Base-by-base conservation (phyloP, 345 rosid species). In the Salix caprea region DNA sequence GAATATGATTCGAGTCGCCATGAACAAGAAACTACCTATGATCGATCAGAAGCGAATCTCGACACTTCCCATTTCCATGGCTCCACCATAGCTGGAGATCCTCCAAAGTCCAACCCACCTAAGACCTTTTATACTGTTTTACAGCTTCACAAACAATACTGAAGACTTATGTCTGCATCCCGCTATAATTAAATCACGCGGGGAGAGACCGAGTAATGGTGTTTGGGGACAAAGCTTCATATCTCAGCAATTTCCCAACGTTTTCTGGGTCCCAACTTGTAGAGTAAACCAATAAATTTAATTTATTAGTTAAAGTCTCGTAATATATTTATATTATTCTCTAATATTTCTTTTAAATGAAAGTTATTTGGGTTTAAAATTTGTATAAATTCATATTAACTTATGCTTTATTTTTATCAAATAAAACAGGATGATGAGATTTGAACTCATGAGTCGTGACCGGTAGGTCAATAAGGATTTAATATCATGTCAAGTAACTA, bases 191-290 rank as follows among this genome's bases (percentile, higher is more conserved):
- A 21, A 56, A 56, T 21, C 28, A 26, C 24, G 0, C 5, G 11
- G 23, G 14, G 14, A 8, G 62, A 26, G 62, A 58, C 62, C 4
- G 62, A 54, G 62, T 48, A 23, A 28, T 62, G 40, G 66, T 19
- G 30, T 18, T 12, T 34, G 39, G 28, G 73, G 40, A 70, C 65
- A 54, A n/a, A 54, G 39, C 73, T 65, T 67, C 48, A 69, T 52
- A 7, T 76, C 73, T 74, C 70, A 61, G 30, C 78, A 56, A 69
- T 60, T 56, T 76, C 46, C 34, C 66, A 1, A n/a, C 11, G 61
- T 28, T 76, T 26, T 2, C 58, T 54, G 28, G 73, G 78, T 56
- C 68, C 73, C 73, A 50, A 30, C 32, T 30, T 0, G 32, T 30
- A 30, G 32, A 30, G 3, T 30, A 18, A 50, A 7, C 9, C 28